Evolutionary conservation across 257 asterid species (phyloP), one percentile per base, ranked within the genome.

Genomic region (Lavandula angustifolia): DNA sequence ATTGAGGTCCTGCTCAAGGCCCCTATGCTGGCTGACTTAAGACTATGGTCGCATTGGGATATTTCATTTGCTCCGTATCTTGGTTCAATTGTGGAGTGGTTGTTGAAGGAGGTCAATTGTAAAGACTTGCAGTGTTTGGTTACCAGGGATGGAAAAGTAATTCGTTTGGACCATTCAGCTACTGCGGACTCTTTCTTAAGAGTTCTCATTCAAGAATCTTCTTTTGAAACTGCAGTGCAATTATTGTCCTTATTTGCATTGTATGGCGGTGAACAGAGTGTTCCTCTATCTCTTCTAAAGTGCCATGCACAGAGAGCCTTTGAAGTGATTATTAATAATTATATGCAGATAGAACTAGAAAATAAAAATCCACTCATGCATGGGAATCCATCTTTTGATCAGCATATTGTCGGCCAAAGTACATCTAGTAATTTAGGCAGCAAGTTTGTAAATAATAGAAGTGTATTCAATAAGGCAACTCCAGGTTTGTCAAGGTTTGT

Each of bases 11-110:
- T 94, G 69, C 82, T 76, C 73, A 81, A 76, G 70, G 95, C 97
- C 70, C 99, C 97, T 51, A 89, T 90, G 97, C 73, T 94, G 74
- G 76, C 82, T 60, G 95, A 94, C 84, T 68, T 94, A 73, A 74
- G 67, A 54, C 60, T 81, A 60, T 94, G 97, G 97, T 82, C 86
- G 9, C 99, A 94, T 66, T 94, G 99, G 99, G 99, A 86, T 75
- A 68, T 75, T 66, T 34, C 79, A 47, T 90, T 74, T 80, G 92
- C 91, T 70, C 95, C 99, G 66, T 84, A 92, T 60, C 94, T 94
- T 70, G 99, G 99, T 73, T 77, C 96, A 31, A 79, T 94, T 67
- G 76, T 87, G 78, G 85, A 67, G 73, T 94, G 97, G 97, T 75
- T 90, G 81, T 74, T 90, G 69, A 87, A 83, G 67, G 96, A 87